Evolutionary conservation across 2,329 filamentous ascomycete genomes (phyloP).

Genomic region (Fusarium hostae): DNA sequence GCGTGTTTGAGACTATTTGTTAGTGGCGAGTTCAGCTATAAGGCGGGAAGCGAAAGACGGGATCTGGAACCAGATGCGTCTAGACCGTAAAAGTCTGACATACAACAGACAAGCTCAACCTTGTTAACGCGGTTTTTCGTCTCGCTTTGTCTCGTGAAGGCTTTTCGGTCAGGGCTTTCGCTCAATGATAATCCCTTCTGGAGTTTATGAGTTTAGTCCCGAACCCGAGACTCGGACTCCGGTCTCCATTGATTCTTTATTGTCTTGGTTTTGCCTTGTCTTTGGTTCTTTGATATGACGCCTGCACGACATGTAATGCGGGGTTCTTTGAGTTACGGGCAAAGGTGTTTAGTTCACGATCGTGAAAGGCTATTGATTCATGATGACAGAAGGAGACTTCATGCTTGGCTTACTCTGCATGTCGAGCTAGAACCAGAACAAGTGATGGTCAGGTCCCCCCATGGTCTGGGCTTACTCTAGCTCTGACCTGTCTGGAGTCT

Average conservation of each 20-base stretch:
- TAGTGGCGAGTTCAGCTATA: constrained; percentile 22
- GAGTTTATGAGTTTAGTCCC: neutral
- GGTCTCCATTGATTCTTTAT: constrained; percentile 7
- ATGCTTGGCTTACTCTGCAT: constrained; percentile 20
- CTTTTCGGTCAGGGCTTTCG: neutral
- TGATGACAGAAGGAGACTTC: constrained; percentile 29
- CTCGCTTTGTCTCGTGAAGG: neutral
- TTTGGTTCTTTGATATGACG: constrained; percentile 3
- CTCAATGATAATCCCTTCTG: constrained; percentile 18
- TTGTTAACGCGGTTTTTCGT: neutral
- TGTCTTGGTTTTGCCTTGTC: neutral
- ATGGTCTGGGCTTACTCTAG: constrained; percentile 2
- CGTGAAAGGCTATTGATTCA: constrained; percentile 14
- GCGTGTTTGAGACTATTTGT: neutral
- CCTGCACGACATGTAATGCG: constrained; percentile 30
- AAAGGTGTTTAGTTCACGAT: neutral
- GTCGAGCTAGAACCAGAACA: constrained; percentile 19
- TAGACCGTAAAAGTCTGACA: constrained; percentile 16
- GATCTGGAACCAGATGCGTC: constrained; percentile 10
- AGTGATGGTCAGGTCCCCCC: constrained; percentile 13
- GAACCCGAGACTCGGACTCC: constrained; percentile 13
- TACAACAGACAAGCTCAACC: constrained; percentile 12
- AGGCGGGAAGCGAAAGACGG: constrained; percentile 4
- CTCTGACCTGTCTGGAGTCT: constrained; percentile 4
- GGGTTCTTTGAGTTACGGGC: constrained; percentile 11